These are phyloP conservation scores for Monilinia polystroma DNA, from an alignment of 2,329 filamentous ascomycete genomes.

Conservation along the genomic window DNA sequence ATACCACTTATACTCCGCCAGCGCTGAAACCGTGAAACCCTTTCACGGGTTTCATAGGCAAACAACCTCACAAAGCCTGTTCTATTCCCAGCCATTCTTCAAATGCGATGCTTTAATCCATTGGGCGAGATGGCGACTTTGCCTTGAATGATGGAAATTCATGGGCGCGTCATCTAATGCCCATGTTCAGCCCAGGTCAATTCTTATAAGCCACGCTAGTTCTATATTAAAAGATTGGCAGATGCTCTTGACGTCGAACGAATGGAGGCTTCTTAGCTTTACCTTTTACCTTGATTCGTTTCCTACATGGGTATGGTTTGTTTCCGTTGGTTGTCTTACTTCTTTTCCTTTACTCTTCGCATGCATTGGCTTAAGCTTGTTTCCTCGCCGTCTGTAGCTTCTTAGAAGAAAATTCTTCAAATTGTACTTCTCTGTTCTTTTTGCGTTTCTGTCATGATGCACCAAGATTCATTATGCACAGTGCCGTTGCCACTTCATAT, in stretches of 20 bases:
- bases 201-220: not conserved
- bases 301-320: not conserved
- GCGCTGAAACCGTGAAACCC: conserved; percentile 15
- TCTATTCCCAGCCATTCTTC: not conserved
- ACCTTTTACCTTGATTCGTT: not conserved
- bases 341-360: not conserved
- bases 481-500: not conserved
- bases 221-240: conserved; percentile 1
- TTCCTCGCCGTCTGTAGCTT: not conserved
- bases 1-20: conserved; percentile 2
- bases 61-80: not conserved
- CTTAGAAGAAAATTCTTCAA: not conserved
- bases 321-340: conserved; percentile 5
- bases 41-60: conserved; percentile 12
- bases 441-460: conserved; percentile 12
- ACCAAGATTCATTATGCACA: conserved; percentile 3
- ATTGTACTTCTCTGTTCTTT: not conserved
- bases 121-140: not conserved
- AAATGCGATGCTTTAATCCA: not conserved
- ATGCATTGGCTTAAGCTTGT: not conserved
- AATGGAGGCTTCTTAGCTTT: not conserved
- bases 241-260: conserved; percentile 2
- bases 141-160: not conserved
- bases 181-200: not conserved
- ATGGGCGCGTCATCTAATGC: conserved; percentile 9